phyloP scores from a whole-genome alignment of 192 early-diverging fungal genomes.

The Paraglomus occultum region DNA sequence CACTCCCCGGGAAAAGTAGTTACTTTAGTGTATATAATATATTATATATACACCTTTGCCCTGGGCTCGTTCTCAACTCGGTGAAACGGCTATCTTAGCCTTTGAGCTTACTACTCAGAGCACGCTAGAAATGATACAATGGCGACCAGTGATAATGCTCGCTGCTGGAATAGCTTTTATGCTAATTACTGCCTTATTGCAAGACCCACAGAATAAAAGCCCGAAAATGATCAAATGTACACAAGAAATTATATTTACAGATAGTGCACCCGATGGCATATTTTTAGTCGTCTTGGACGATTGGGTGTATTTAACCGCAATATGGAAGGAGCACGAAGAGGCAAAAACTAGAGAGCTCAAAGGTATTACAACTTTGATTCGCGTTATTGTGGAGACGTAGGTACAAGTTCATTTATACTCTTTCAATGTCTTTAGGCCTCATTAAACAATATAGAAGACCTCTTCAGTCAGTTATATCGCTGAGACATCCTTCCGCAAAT shows the following conservation, averaged over 20 bases:
- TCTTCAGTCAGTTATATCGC: neutral
- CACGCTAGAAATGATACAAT: neutral
- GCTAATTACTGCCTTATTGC: neutral
- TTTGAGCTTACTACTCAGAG: no score
- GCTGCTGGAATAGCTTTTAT: slow-evolving; percentile 6
- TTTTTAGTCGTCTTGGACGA: slow-evolving; percentile 1
- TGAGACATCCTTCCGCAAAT: slow-evolving; percentile 1
- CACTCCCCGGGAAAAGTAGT: no score
- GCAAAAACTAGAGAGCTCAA: neutral
- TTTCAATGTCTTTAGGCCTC: neutral
- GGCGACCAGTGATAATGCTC: slow-evolving; percentile 15
- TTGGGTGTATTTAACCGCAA: slow-evolving; percentile 26
- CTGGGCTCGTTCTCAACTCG: no score
- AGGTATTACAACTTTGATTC: neutral
- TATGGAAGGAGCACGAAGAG: slow-evolving; percentile 19
- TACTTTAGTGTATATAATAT: no score
- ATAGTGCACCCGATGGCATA: slow-evolving; percentile 8
- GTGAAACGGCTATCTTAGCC: no score
- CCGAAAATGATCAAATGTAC: neutral
- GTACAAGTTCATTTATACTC: neutral
- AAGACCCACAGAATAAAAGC: neutral
- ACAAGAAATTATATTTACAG: slow-evolving; percentile 4
- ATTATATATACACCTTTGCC: no score
- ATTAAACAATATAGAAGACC: slow-evolving; percentile 21
- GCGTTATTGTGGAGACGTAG: neutral